Conservation (phyloP, 768 basidiomycete genomes). For the Cyclocybe cylindracea region DNA sequence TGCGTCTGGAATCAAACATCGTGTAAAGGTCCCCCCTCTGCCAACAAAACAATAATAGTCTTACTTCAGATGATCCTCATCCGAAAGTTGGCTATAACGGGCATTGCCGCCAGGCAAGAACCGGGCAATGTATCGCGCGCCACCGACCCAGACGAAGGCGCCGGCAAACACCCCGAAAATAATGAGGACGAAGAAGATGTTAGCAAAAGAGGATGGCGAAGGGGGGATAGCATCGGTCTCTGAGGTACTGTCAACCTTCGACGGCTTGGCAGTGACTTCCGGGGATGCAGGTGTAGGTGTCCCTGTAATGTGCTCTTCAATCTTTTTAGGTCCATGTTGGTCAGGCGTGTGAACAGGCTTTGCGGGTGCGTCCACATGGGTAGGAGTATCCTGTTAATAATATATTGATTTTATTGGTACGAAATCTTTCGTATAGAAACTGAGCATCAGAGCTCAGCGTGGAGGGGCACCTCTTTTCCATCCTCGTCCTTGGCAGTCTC, state of each 20-base stretch:
- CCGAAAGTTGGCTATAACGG: conserved; percentile 46
- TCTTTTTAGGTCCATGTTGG: conserved; percentile 13
- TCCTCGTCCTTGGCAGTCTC: conserved; percentile 58
- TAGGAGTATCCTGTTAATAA: conserved; percentile 45
- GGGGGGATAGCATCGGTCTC: conserved; percentile 8
- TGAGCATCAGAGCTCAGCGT: conserved; percentile 85
- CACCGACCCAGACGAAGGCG: conserved; percentile 54
- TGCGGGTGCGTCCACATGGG: conserved; percentile 8
- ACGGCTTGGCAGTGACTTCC: conserved; percentile 4
- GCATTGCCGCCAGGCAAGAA: conserved; percentile 35
- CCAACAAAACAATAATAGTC: conserved; percentile 13
- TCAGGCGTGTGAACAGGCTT: conserved; percentile 12
- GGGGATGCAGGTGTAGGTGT: conserved; percentile 8
- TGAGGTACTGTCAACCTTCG: conserved; percentile 4
- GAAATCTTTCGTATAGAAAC: conserved; percentile 34
- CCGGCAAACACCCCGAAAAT: conserved; percentile 45
- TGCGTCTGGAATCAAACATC: conserved; percentile 22
- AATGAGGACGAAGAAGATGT: conserved; percentile 37
- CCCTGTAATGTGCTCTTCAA: conserved; percentile 16
- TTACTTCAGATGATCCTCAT: conserved; percentile 57
- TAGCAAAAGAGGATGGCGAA: conserved; percentile 21
- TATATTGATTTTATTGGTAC: conserved; percentile 56
- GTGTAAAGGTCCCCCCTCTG: conserved; percentile 7
- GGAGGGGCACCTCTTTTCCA: conserved; percentile 90
- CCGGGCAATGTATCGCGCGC: conserved; percentile 44